phyloP scores from a whole-genome alignment of 2,329 filamentous ascomycete species.

The Dactylella cylindrospora region DNA sequence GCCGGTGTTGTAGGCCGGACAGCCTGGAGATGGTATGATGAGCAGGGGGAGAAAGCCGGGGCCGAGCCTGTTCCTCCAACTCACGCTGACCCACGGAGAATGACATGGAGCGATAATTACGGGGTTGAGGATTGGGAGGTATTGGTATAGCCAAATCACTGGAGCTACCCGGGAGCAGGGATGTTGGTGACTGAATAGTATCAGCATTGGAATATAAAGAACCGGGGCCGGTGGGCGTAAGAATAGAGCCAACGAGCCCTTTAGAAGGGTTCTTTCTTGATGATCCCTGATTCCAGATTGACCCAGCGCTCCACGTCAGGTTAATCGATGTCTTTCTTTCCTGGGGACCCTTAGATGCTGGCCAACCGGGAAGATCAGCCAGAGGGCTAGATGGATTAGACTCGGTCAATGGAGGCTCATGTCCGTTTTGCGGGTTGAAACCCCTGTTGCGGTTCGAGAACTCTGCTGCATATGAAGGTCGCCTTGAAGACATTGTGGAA shows the following conservation, averaged over 20 bases:
- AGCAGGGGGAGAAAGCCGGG: constrained; percentile 53
- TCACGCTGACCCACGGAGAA: constrained; percentile 93
- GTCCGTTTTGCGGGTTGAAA: constrained; percentile 67
- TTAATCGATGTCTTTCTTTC: constrained; percentile 55
- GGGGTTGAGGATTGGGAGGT: constrained; percentile 83
- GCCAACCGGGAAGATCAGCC: constrained; percentile 60
- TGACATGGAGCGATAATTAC: constrained; percentile 91
- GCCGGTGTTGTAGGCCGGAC: constrained; percentile 75
- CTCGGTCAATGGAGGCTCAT: constrained; percentile 73
- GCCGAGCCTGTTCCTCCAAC: constrained; percentile 58
- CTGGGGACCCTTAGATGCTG: constrained; percentile 59
- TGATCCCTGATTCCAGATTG: constrained; percentile 76
- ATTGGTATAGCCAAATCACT: constrained; percentile 80
- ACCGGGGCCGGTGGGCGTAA: constrained; percentile 67
- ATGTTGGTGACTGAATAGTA: constrained; percentile 58
- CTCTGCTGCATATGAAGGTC: constrained; percentile 85
- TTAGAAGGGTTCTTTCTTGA: constrained; percentile 73
- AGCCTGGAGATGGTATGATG: constrained; percentile 58
- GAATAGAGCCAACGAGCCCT: constrained; percentile 50
- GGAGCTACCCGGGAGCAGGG: constrained; percentile 53
- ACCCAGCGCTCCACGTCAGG: constrained; percentile 60
- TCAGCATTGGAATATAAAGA: constrained; percentile 57
- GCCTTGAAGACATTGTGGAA: constrained; percentile 59
- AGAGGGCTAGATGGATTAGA: constrained; percentile 81
- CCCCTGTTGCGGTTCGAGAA: constrained; percentile 68